Evolutionary conservation across 2,329 filamentous ascomycete species (phyloP).

Genomic region (Beauveria scarabaeidicola): DNA sequence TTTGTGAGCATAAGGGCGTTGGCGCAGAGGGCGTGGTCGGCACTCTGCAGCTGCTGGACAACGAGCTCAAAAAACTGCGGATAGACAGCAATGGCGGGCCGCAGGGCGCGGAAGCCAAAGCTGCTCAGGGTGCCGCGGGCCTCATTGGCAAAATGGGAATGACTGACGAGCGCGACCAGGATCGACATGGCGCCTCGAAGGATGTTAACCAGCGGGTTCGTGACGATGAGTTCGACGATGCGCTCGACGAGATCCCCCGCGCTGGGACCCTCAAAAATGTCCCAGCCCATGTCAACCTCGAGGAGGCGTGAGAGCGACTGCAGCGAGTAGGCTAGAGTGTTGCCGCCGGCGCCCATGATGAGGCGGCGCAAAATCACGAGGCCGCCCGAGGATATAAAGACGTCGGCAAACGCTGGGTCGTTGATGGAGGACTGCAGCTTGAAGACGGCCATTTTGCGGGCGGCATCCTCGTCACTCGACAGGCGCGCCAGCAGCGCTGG

Average conservation of each 20-base stretch:
- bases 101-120: constrained; percentile 85
- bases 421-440: constrained; percentile 93
- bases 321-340: constrained; percentile 90
- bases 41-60: constrained; percentile 82
- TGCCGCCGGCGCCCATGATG: constrained; percentile 77
- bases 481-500: constrained; percentile 56
- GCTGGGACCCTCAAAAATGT: constrained; percentile 60
- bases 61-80: constrained; percentile 93
- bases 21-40: constrained; percentile 90
- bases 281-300: constrained; percentile 98
- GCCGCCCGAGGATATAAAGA: constrained; percentile 87
- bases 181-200: constrained; percentile 95
- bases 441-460: constrained; percentile 97
- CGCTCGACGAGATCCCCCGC: constrained; percentile 60
- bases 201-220: constrained; percentile 93
- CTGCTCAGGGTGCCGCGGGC: constrained; percentile 41
- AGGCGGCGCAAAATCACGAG: constrained; percentile 72
- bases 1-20: constrained; percentile 95
- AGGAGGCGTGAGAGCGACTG: constrained; percentile 80
- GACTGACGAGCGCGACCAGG: constrained; percentile 83
- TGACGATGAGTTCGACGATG: constrained; percentile 88
- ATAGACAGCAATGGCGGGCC: constrained; percentile 83
- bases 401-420: constrained; percentile 91
- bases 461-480: constrained; percentile 71
- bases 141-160: constrained; percentile 54